Conservation (phyloP, 805 yeast genomes). For the Cyberlindnera lachancei region DNA sequence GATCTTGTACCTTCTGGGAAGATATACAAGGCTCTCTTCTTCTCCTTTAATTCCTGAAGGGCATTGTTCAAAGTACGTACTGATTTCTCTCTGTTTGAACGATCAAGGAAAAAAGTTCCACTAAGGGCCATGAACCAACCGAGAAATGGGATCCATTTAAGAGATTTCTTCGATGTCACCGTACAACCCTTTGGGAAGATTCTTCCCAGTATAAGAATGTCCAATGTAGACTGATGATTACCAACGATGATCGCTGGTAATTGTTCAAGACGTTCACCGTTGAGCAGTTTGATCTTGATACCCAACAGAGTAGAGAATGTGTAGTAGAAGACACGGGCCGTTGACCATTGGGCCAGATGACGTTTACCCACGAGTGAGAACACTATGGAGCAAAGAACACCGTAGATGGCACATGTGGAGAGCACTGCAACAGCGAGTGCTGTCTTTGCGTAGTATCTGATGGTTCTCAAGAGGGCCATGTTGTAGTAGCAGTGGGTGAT, state of each 20-base stretch:
- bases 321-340: constrained; percentile 74
- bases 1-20: constrained; percentile 99
- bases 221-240: constrained; percentile 89
- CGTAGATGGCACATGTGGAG: constrained; percentile 60
- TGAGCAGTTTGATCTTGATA: constrained; percentile 58
- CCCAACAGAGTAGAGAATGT: constrained; percentile 58
- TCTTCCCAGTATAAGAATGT: constrained; percentile 72
- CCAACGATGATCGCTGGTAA: constrained; percentile 76
- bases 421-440: constrained; percentile 45
- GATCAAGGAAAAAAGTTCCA: constrained; percentile 87
- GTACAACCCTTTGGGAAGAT: constrained; percentile 83
- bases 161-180: constrained; percentile 84
- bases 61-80: constrained; percentile 69
- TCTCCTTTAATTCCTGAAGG: constrained; percentile 46
- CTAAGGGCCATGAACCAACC: constrained; percentile 96
- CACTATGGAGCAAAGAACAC: constrained; percentile 66
- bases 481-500: background rate
- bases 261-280: constrained; percentile 49
- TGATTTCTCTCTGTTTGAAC: constrained; percentile 70
- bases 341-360: constrained; percentile 79
- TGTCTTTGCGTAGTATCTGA: constrained; percentile 51
- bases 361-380: constrained; percentile 65
- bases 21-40: constrained; percentile 73
- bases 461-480: constrained; percentile 9
- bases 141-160: constrained; percentile 78